Evolutionary conservation across 2,329 filamentous ascomycete species (phyloP).

Genomic region (Nothopassalora personata): DNA sequence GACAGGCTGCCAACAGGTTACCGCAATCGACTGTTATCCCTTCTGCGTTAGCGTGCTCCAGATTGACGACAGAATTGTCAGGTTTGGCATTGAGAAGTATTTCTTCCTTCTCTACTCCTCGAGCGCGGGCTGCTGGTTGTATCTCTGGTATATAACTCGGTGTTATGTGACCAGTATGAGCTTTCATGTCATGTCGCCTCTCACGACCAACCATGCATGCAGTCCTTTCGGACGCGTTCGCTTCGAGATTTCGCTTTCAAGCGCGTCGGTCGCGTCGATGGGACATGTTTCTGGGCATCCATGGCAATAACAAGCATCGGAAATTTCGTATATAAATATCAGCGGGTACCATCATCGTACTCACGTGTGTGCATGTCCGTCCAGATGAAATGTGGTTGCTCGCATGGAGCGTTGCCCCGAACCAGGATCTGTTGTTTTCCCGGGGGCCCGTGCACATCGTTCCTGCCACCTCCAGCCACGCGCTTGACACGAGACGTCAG

Average conservation of each 20-base stretch:
- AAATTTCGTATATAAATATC: too few species aligned
- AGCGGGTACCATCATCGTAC: too few species aligned
- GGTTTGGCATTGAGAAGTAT: neutral
- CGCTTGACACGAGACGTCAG: slow-evolving; percentile 2
- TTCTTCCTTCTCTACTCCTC: neutral
- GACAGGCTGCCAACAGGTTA: too few species aligned
- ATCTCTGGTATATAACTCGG: neutral
- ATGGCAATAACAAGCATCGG: too few species aligned
- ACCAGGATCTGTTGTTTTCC: neutral
- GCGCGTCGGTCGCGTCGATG: too few species aligned
- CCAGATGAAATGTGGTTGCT: neutral
- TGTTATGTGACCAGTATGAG: neutral
- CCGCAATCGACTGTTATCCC: too few species aligned
- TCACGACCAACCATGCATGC: too few species aligned
- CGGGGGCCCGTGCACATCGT: neutral
- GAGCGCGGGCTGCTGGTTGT: neutral
- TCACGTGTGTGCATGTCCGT: too few species aligned
- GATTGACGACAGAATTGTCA: neutral
- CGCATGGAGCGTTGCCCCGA: neutral
- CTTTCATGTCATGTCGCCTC: neutral
- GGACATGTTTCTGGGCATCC: too few species aligned
- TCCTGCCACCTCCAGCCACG: slow-evolving; percentile 5
- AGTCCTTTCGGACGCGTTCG: too few species aligned
- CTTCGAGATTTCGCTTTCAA: too few species aligned
- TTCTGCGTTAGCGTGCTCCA: too few species aligned